phyloP scores from a whole-genome alignment of 164 flowering plant species.

The Litsea cubeba region DNA sequence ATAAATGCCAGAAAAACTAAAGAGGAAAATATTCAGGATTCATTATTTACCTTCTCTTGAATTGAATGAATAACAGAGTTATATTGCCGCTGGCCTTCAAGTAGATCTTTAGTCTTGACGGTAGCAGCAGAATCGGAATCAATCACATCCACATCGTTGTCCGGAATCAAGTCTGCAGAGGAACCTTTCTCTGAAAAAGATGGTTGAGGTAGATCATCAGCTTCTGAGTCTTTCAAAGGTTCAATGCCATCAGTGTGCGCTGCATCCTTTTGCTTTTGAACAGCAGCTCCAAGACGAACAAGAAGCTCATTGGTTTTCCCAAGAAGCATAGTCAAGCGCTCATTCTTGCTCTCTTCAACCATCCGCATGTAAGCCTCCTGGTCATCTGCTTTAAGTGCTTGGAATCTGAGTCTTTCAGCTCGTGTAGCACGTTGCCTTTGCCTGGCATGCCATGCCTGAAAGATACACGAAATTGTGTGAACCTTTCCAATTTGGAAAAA shows the following conservation, averaged over 20 bases:
- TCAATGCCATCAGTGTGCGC: conserved; percentile 58
- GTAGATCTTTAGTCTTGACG: conserved; percentile 64
- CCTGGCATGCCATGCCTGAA: conserved; percentile 94
- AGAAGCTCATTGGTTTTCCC: conserved; percentile 92
- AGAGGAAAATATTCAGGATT: neutral
- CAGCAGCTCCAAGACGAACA: conserved; percentile 89
- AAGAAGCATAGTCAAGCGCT: conserved; percentile 81
- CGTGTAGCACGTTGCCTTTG: conserved; percentile 94
- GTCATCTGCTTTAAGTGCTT: conserved; percentile 91
- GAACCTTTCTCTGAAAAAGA: conserved; percentile 43
- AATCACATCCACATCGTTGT: conserved; percentile 38
- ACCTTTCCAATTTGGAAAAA: neutral
- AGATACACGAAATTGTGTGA: neutral
- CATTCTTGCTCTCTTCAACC: conserved; percentile 99
- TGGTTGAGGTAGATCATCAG: conserved; percentile 40
- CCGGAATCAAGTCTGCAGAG: conserved; percentile 35
- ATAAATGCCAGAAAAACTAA: too few species aligned
- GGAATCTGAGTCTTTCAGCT: conserved; percentile 86
- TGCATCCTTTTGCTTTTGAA: conserved; percentile 87
- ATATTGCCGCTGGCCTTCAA: conserved; percentile 96
- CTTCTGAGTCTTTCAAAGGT: conserved; percentile 46
- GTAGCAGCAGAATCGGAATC: conserved; percentile 43
- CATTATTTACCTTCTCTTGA: conserved; percentile 72
- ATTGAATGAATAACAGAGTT: conserved; percentile 89
- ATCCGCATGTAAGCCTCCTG: conserved; percentile 96